phyloP scores from a whole-genome alignment of 73 alveolate genomes.

The Stentor coeruleus region DNA sequence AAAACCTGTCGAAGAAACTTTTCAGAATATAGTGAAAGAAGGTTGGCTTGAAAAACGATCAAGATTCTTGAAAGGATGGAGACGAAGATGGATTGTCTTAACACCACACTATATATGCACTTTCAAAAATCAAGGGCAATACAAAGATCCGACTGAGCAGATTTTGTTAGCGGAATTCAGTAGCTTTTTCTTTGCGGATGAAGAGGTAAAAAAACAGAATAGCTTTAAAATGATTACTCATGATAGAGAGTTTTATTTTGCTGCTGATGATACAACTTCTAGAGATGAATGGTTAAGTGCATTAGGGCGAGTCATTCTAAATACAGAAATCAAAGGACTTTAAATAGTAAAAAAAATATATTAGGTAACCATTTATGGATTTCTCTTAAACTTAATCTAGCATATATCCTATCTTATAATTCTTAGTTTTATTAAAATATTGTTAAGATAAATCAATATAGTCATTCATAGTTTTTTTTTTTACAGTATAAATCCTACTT shows the following conservation, averaged over 20 bases:
- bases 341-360: too few relatives aligned
- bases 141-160: slow-evolving; percentile 22
- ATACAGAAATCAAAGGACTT: not conserved
- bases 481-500: too few relatives aligned
- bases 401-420: too few relatives aligned
- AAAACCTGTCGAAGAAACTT: not conserved
- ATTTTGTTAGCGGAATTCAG: slow-evolving; percentile 3
- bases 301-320: not conserved
- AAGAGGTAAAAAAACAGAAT: slow-evolving; percentile 6
- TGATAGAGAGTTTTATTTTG: not conserved
- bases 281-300: not conserved
- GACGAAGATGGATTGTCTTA: slow-evolving; percentile 26
- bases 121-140: not conserved
- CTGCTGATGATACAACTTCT: not conserved
- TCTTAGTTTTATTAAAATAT: too few relatives aligned
- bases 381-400: too few relatives aligned
- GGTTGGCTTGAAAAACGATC: slow-evolving; percentile 30
- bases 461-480: too few relatives aligned
- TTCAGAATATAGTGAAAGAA: slow-evolving; percentile 24
- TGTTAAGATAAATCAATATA: too few relatives aligned
- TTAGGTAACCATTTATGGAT: too few relatives aligned
- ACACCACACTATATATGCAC: not conserved
- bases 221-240: not conserved
- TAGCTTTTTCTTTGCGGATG: slow-evolving; percentile 24
- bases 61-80: slow-evolving; percentile 5